Evolutionary conservation across 1,284 basidiomycete genomes (phyloP), one percentile per base, ranked within the genome.

Genomic region (Irpex lacteus): DNA sequence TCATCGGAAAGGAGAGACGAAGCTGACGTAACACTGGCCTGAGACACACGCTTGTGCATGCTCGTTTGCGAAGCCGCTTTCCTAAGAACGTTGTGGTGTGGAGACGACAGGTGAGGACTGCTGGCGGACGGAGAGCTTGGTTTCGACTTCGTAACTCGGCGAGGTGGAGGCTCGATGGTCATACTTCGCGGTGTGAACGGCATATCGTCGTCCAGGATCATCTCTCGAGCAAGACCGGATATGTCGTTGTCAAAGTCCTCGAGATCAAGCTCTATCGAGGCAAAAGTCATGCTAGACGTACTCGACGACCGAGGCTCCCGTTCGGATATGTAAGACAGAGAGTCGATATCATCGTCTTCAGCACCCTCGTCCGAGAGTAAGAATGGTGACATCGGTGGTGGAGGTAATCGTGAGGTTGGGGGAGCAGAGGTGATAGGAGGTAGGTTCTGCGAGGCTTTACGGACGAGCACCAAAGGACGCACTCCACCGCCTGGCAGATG

Each of bases 31-130:
- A 65, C 21, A 62, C 70, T 74, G 19, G 67, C 65, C 2, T 63
- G 65, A 8, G 74, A 75, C 18, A 66, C 60, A 21, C 62, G 69
- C 69, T 81, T 81, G 34, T 68, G 68, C 5, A 88, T 74, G 59
- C 82, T 84, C 69, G 84, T 82, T 60, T 87, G 83, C 11, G 87
- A 89, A 11, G 82, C 64, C 8, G 82, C 81, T 71, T 87, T 88
- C 75, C 82, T 86, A 55, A 87, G 74, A 6, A 55, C 54, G 21
- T 32, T 56, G 13, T 13, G 15, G 40, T 15, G 57, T 52, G 59
- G 53, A 36, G 63, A 59, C 76, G 71, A n/a, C 77, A 68, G 59
- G 66, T 68, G 52, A 58, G 63, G 54, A 64, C 55, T 60, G 49
- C 40, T 63, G 32, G 19, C 9, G 44, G 40, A 18, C 11, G 26